A percentile compares a stretch with the other conserved stretches of the same genome.
Evolutionary conservation across 495 filamentous ascomycete genomes (phyloP).

Genomic region (Alectoria sarmentosa): DNA sequence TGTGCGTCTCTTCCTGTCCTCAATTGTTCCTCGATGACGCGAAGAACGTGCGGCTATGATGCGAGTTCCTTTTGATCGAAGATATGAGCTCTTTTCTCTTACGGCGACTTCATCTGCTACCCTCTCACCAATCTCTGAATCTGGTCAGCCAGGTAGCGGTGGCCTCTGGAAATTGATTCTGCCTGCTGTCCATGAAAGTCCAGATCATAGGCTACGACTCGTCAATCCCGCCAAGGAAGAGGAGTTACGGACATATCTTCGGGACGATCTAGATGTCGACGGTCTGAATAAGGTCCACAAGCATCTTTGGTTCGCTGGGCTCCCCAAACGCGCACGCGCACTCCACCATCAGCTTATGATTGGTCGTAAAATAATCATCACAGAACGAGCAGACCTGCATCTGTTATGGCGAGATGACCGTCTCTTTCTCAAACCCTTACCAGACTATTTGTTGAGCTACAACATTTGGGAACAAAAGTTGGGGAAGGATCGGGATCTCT

Average conservation of each 20-base stretch:
- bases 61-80: background rate
- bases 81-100: background rate
- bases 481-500: background rate
- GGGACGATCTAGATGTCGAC: constrained; percentile 7
- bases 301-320: constrained; percentile 45
- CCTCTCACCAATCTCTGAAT: background rate
- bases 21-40: background rate
- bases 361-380: constrained; percentile 39
- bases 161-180: background rate
- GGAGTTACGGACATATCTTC: background rate
- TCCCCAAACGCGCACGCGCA: constrained; percentile 41
- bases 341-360: constrained; percentile 37
- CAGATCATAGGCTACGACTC: background rate
- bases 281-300: constrained; percentile 32
- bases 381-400: constrained; percentile 46
- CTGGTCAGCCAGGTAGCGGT: background rate
- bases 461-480: constrained; percentile 50
- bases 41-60: background rate
- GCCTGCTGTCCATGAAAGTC: background rate
- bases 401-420: constrained; percentile 47
- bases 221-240: background rate
- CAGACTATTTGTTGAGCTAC: constrained; percentile 40
- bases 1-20: too few species aligned
- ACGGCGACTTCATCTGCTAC: background rate
- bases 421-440: constrained; percentile 54